Percentiles rank a stretch among this genome's conserved stretches.
Evolutionary conservation across 1,139 yeast species (phyloP).

Genomic region (Suhomyces chickasaworum): DNA sequence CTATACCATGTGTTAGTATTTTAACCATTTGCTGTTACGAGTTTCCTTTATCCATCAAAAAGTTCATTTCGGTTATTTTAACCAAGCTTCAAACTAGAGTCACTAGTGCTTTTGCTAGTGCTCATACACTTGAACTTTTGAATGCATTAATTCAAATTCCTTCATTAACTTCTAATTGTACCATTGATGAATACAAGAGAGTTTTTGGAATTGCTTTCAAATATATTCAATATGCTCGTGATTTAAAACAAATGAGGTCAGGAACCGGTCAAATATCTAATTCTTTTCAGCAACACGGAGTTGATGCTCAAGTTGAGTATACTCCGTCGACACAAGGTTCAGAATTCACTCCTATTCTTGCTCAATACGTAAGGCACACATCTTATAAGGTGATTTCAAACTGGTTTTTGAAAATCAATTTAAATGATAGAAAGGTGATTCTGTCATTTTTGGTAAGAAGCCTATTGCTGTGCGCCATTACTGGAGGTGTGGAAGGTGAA

Average conservation of each 20-base stretch:
- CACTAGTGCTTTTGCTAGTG: slow-evolving; percentile 66
- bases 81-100: slow-evolving; percentile 73
- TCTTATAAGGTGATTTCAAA: slow-evolving; percentile 71
- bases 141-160: slow-evolving; percentile 69
- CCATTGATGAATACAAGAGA: slow-evolving; percentile 73
- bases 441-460: slow-evolving; percentile 66
- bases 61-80: slow-evolving; percentile 64
- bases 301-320: slow-evolving; percentile 43
- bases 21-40: slow-evolving; percentile 80
- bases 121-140: slow-evolving; percentile 77
- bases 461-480: slow-evolving; percentile 35
- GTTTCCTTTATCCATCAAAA: slow-evolving; percentile 71
- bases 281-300: slow-evolving; percentile 36
- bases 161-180: slow-evolving; percentile 67
- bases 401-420: slow-evolving; percentile 70
- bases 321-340: slow-evolving; percentile 52
- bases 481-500: neutral
- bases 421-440: slow-evolving; percentile 59
- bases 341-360: slow-evolving; percentile 49
- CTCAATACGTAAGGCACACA: slow-evolving; percentile 61
- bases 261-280: slow-evolving; percentile 17
- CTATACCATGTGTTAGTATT: slow-evolving; percentile 76
- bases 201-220: slow-evolving; percentile 85
- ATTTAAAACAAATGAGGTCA: slow-evolving; percentile 35
- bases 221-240: slow-evolving; percentile 71